phyloP scores from a whole-genome alignment of 192 early-diverging fungal species.

The Kappamyces sp. region DNA sequence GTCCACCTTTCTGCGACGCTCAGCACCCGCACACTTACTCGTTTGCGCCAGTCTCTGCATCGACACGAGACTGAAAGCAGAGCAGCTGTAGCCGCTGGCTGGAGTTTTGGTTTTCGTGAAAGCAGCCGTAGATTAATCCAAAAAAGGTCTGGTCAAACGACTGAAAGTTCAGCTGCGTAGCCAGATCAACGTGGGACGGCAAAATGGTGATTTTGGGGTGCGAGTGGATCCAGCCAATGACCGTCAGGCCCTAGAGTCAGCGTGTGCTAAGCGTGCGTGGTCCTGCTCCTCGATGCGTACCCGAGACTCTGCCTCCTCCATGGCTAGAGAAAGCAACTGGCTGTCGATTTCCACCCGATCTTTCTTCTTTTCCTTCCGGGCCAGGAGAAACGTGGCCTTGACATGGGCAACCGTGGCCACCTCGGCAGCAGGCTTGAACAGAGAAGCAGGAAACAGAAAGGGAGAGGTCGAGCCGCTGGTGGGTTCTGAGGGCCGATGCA shows the following conservation, averaged over 20 bases:
- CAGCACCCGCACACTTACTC: too few relatives aligned
- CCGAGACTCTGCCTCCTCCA: constrained; percentile 9
- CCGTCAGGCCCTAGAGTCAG: too few relatives aligned
- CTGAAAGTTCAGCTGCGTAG: constrained; percentile 37
- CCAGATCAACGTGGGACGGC: constrained; percentile 39
- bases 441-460: too few relatives aligned
- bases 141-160: constrained; percentile 33
- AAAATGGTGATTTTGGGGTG: constrained; percentile 44
- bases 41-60: too few relatives aligned
- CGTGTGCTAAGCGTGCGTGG: too few relatives aligned
- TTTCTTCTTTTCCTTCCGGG: constrained; percentile 41
- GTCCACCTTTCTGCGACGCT: too few relatives aligned
- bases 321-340: constrained; percentile 7
- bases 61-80: too few relatives aligned
- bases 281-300: background rate
- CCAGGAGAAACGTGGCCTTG: constrained; percentile 24
- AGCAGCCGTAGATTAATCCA: constrained; percentile 39
- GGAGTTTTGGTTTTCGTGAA: constrained; percentile 22
- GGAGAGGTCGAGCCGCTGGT: too few relatives aligned
- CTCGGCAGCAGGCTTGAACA: background rate
- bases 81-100: too few relatives aligned
- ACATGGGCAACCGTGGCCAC: constrained; percentile 21
- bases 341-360: constrained; percentile 32
- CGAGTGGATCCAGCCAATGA: constrained; percentile 21
- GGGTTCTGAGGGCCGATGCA: too few relatives aligned